phyloP scores from a whole-genome alignment of 129 eudicot genomes.

The Heracleum sosnowskyi region DNA sequence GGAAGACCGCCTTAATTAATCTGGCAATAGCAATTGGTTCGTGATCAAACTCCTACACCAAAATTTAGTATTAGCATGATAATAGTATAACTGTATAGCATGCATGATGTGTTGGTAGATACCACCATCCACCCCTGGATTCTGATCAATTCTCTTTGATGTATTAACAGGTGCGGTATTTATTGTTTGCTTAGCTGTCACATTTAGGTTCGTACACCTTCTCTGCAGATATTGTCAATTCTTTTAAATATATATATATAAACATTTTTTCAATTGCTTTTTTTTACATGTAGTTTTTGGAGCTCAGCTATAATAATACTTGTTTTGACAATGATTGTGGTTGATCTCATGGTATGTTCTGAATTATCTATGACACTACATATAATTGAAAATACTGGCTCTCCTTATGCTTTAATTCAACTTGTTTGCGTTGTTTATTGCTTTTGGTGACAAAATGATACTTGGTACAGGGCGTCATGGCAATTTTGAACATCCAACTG shows the following conservation, averaged over 20 bases:
- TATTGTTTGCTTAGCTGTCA: conserved; percentile 72
- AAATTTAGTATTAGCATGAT: background rate
- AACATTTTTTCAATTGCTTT: background rate
- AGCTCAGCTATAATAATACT: conserved; percentile 76
- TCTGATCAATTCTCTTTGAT: conserved; percentile 10
- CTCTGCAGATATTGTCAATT: background rate
- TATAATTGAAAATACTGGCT: background rate
- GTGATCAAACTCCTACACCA: conserved; percentile 20
- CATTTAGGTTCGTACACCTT: conserved; percentile 63
- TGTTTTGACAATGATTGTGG: conserved; percentile 81
- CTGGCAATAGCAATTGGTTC: conserved; percentile 84
- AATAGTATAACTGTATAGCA: background rate
- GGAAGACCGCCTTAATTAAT: conserved; percentile 92
- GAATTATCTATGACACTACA: background rate
- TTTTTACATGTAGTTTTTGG: conserved; percentile 56
- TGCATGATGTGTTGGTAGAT: conserved; percentile 4
- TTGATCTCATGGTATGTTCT: conserved; percentile 75
- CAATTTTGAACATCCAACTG: conserved; percentile 82
- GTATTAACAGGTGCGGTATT: conserved; percentile 75
- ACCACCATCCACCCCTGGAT: background rate
- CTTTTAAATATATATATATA: background rate
- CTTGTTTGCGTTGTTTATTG: background rate
- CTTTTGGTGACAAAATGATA: conserved; percentile 1
- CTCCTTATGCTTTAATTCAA: background rate
- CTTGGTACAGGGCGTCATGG: conserved; percentile 84